phyloP scores from a whole-genome alignment of 768 basidiomycete genomes.

The Hysterangium stoloniferum region DNA sequence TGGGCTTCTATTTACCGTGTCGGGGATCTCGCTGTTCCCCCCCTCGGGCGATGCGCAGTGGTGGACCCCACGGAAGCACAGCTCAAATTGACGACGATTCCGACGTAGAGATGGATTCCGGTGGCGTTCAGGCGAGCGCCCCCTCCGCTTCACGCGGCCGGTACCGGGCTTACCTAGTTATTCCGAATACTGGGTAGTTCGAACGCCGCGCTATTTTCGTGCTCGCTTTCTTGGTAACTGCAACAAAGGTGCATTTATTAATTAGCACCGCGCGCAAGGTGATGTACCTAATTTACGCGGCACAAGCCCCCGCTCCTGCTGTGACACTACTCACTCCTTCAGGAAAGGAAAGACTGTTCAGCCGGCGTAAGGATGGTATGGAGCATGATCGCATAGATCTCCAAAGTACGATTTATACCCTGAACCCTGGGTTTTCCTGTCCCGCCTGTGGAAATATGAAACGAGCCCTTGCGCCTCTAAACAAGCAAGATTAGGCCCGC shows the following conservation, averaged over 20 bases:
- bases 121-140: slow-evolving; percentile 18
- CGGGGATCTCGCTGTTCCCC: no score
- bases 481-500: slow-evolving; percentile 24
- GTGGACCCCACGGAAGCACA: no score
- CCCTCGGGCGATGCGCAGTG: no score
- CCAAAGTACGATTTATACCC: slow-evolving; percentile 24
- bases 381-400: slow-evolving; percentile 27
- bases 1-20: no score
- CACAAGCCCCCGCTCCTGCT: neutral
- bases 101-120: neutral
- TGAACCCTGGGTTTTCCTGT: slow-evolving; percentile 21
- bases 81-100: neutral
- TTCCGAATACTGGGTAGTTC: no score
- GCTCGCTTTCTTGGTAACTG: slow-evolving; percentile 24
- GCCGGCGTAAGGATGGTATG: slow-evolving; percentile 25
- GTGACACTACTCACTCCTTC: no score
- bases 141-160: no score
- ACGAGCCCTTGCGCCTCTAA: slow-evolving; percentile 21
- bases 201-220: slow-evolving; percentile 23
- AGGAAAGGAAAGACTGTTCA: no score
- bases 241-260: slow-evolving; percentile 21
- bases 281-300: neutral
- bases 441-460: slow-evolving; percentile 22
- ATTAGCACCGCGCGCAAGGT: no score
- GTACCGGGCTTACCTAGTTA: no score